Conservation (phyloP, 192 early-diverging fungal species). For the Umbelopsis sp. region DNA sequence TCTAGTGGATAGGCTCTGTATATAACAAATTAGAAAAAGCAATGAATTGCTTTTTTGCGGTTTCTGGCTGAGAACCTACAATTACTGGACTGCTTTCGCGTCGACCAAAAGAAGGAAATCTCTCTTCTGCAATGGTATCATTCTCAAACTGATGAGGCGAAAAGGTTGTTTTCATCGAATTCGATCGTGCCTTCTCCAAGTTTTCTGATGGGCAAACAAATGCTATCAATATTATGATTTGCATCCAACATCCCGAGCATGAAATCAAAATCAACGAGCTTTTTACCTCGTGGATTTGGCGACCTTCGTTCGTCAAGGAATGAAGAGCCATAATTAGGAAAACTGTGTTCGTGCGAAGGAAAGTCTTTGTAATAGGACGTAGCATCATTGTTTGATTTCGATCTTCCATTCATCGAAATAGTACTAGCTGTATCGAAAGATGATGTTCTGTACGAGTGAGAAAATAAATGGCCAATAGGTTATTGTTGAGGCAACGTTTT, state of each 20-base stretch:
- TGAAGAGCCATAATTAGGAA: not conserved
- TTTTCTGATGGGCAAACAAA: not conserved
- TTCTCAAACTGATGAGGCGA: not conserved
- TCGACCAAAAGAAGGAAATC: conserved; percentile 3
- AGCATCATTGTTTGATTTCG: not conserved
- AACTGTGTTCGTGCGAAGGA: not conserved
- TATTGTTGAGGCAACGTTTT: not conserved
- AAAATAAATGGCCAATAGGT: not conserved
- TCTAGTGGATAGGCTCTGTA: conserved; percentile 5
- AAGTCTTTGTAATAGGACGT: conserved; percentile 5
- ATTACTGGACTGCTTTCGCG: conserved; percentile 13
- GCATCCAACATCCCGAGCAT: not conserved
- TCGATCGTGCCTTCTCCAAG: not conserved
- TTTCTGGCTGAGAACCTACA: not conserved
- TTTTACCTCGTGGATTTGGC: not conserved
- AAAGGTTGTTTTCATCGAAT: conserved; percentile 12
- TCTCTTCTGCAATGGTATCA: not conserved
- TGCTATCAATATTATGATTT: not conserved
- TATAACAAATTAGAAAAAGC: not conserved
- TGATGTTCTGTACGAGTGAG: conserved; percentile 1
- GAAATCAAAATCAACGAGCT: not conserved
- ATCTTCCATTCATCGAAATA: conserved; percentile 5
- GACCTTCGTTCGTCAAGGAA: conserved; percentile 5
- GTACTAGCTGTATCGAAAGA: conserved; percentile 14
- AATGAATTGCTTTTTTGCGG: not conserved